A percentile compares a stretch with the other conserved stretches of the same genome.
These are phyloP conservation scores for Neofusicoccum sp. DNA, from an alignment of 2,329 filamentous ascomycete genomes.

Conservation along the genomic window DNA sequence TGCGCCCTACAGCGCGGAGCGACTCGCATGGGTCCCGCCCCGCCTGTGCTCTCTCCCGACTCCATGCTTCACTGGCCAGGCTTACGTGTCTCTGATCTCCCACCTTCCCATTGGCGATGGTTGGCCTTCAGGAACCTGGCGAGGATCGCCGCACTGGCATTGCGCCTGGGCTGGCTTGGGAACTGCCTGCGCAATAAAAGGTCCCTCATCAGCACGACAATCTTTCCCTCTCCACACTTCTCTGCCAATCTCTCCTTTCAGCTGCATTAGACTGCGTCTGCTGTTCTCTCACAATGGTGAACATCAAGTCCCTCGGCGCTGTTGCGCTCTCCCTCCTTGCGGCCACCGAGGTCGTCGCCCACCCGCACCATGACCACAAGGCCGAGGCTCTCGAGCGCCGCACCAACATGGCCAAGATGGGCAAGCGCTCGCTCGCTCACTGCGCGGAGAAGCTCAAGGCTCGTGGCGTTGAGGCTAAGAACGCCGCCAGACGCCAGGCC, in stretches of 20 bases:
- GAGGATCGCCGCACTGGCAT: slow-evolving; percentile 1
- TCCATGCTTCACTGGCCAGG: background rate
- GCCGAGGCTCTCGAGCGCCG: slow-evolving; percentile 40
- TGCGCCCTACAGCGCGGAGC: background rate
- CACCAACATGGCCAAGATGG: slow-evolving; percentile 32
- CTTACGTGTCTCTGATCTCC: slow-evolving; percentile 10
- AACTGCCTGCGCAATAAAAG: background rate
- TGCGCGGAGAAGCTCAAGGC: slow-evolving; percentile 45
- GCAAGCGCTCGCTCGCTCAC: slow-evolving; percentile 32
- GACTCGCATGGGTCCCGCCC: background rate
- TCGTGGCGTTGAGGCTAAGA: slow-evolving; percentile 44
- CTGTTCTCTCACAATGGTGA: slow-evolving; percentile 11
- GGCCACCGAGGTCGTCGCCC: slow-evolving; percentile 35
- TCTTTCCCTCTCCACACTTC: background rate
- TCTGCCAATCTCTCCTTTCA: background rate
- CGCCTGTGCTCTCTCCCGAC: background rate
- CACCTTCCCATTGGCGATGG: slow-evolving; percentile 1
- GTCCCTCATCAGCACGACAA: background rate
- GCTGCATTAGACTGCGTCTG: background rate
- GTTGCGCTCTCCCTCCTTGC: slow-evolving; percentile 28
- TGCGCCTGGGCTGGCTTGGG: background rate
- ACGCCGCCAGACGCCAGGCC: slow-evolving; percentile 45
- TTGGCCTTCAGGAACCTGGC: background rate
- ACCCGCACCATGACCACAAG: slow-evolving; percentile 43
- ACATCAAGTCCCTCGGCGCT: slow-evolving; percentile 26